A percentile compares a stretch with the other conserved stretches of the same genome.
These are phyloP conservation scores for Fusarium circinatum DNA, from an alignment of 2,329 filamentous ascomycete genomes.

Conservation along the genomic window DNA sequence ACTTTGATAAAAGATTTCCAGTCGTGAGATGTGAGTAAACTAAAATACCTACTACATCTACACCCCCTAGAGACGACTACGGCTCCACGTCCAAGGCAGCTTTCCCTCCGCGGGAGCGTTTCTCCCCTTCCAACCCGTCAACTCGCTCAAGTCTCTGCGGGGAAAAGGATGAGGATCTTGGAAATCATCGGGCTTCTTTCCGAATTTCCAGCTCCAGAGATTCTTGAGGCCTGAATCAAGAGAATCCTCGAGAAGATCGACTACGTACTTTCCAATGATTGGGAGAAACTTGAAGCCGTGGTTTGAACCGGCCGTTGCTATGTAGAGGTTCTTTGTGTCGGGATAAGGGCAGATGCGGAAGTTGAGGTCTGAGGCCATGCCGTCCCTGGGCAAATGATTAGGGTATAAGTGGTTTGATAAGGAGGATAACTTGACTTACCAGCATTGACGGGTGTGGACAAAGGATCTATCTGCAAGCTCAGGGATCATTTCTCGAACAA, in stretches of 20 bases:
- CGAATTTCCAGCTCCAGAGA: constrained; percentile 51
- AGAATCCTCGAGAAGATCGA: constrained; percentile 39
- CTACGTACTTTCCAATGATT: constrained; percentile 62
- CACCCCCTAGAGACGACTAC: constrained; percentile 23
- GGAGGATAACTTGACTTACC: constrained; percentile 53
- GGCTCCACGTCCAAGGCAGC: constrained; percentile 39
- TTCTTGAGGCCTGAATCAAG: constrained; percentile 53
- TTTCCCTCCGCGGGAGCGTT: constrained; percentile 36
- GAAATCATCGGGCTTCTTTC: constrained; percentile 29
- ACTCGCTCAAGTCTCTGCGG: constrained; percentile 28
- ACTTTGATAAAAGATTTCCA: background rate
- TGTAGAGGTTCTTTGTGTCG: constrained; percentile 51
- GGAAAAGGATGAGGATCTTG: constrained; percentile 38
- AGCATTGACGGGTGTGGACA: constrained; percentile 50
- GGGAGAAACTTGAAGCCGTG: constrained; percentile 65
- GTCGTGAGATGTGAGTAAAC: constrained; percentile 14
- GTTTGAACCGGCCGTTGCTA: constrained; percentile 63
- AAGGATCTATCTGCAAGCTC: constrained; percentile 58
- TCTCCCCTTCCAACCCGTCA: constrained; percentile 37
- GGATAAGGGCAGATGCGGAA: constrained; percentile 40
- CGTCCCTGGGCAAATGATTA: constrained; percentile 39
- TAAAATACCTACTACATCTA: background rate
- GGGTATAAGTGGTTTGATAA: background rate
- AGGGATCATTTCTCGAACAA: constrained; percentile 52
- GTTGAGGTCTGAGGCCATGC: constrained; percentile 46